These are phyloP conservation scores for Salix udensis DNA, from an alignment of 345 rosid species.

Conservation along the genomic window DNA sequence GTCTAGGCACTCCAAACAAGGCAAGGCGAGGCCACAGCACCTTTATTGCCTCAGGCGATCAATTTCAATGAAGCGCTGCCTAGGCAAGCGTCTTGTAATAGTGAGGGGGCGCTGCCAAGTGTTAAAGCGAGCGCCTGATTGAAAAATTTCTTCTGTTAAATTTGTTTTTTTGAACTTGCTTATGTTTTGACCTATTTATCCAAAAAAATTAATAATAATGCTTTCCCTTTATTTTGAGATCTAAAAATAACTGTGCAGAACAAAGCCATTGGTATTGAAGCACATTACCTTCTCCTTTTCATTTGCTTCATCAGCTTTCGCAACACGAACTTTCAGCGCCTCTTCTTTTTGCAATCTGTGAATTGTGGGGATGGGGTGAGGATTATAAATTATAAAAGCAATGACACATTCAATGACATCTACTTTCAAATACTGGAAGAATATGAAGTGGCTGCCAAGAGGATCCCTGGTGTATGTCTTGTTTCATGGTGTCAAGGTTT, in stretches of 20 bases:
- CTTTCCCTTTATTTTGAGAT: background rate
- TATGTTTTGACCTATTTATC: no score
- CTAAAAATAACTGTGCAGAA: background rate
- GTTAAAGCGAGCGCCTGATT: no score
- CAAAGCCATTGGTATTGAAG: background rate
- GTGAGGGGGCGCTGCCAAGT: no score
- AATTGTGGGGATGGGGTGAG: slow-evolving; percentile 1
- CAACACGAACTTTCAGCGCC: slow-evolving; percentile 75
- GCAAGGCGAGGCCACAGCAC: no score
- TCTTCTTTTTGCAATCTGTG: slow-evolving; percentile 76
- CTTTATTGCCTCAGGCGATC: no score
- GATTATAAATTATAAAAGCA: background rate
- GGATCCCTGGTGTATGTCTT: background rate
- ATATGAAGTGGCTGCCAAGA: background rate
- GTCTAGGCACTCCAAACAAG: no score
- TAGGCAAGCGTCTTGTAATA: no score
- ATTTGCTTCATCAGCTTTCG: slow-evolving; percentile 72
- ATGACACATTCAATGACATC: background rate
- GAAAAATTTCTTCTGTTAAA: no score
- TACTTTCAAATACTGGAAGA: background rate
- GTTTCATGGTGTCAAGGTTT: background rate
- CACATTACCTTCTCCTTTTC: slow-evolving; percentile 71
- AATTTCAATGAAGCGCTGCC: no score
- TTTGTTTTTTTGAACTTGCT: no score
- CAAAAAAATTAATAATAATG: background rate